A percentile compares a stretch with the other conserved stretches of the same genome.
These are phyloP conservation scores for Barnettozyma californica DNA, from an alignment of 805 yeast genomes.

Conservation along the genomic window DNA sequence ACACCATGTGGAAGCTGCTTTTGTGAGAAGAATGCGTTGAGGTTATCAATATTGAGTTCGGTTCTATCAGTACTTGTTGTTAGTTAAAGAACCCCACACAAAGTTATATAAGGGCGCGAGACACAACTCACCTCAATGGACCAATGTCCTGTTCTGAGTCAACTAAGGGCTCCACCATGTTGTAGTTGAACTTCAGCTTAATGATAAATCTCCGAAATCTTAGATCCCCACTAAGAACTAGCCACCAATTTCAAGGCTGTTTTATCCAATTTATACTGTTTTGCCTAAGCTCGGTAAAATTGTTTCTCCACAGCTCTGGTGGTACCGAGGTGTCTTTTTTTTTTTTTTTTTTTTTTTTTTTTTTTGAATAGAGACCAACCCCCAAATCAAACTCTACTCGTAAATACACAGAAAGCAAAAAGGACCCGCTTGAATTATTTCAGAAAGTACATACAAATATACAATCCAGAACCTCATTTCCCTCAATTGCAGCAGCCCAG, in stretches of 20 bases:
- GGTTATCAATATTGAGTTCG: conserved; percentile 22
- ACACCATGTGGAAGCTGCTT: conserved; percentile 8
- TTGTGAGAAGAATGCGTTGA: conserved; percentile 24
- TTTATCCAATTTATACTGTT: background rate
- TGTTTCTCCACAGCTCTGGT: background rate
- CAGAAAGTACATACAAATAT: no score
- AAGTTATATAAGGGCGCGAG: no score
- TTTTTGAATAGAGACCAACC: no score
- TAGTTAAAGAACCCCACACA: background rate
- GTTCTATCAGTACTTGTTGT: conserved; percentile 18
- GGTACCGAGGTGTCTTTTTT: no score
- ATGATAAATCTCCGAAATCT: no score
- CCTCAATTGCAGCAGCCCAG: no score
- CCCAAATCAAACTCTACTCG: no score
- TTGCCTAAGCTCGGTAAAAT: background rate
- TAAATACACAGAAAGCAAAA: no score
- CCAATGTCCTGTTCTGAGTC: conserved; percentile 25
- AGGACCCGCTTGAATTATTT: no score
- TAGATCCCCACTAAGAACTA: no score
- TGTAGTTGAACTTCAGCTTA: background rate
- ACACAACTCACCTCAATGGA: conserved; percentile 17
- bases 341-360: no score
- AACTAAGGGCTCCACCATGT: conserved; percentile 13
- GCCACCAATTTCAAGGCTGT: background rate
- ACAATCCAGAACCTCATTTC: no score